Base-by-base conservation (phyloP, 2,329 filamentous ascomycete genomes). In the Aspergillus fructus region DNA sequence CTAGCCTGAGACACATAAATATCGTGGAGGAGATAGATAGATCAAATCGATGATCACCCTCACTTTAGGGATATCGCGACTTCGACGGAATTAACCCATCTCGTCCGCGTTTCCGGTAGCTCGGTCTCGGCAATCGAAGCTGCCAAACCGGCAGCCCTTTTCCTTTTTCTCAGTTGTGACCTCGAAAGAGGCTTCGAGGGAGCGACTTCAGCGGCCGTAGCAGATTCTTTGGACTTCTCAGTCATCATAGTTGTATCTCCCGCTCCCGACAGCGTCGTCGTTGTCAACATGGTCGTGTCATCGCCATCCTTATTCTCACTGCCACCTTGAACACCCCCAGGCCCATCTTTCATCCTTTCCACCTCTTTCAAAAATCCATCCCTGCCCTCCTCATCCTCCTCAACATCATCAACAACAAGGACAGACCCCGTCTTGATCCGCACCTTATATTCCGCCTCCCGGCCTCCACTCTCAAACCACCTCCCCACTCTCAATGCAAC, bases 381-480 rank as follows among this genome's bases (percentile, higher is more conserved):
- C 58, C 71, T 68, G 42, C 62, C 62, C 49, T 68, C 67, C 47
- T 71, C 71, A 47, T 74, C 70, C 52, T 76, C 74, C 30, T 81
- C 76, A 53, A 88, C 78, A 76, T 87, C 85, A 75, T 88, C 85
- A 54, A 87, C 79, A 45, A 83, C 83, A 55, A 78, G 71, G 47
- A 85, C 80, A 68, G 74, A 84, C 24, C 83, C 84, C 60, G 83
- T 84, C 66, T 77, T 78, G 40, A 87, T 71, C 48, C 71, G 73
- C 4, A 86, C 82, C 6, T 64, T 67, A 67, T 79, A 86, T 59
- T 74, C 70, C 53, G 78, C 76, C 42, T 72, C 76, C 62, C 82
- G 41, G 51, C 17, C 53, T 17, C 34, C 77, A 55, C 79, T 76
- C 67, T 82, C 79, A 63, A 88, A 87, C 78, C 79, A 84, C 49